Conservation (phyloP, 371 early-diverging fungal species). For the Apophysomyces elegans region DNA sequence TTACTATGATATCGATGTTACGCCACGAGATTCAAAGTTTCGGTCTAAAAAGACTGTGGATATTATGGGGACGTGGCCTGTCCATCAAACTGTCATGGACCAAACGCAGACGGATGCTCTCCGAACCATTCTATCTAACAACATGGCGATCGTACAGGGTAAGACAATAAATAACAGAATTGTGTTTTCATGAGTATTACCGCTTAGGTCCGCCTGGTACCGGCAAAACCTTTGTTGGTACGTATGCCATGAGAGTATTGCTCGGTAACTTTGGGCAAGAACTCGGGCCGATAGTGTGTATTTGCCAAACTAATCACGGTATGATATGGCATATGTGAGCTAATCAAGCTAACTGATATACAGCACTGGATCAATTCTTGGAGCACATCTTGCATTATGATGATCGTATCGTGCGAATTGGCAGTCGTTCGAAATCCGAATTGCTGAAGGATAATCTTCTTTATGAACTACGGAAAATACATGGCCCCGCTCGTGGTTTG, state of each 20-base stretch:
- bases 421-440: conserved; percentile 62
- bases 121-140: conserved; percentile 52
- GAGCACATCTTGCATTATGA: conserved; percentile 56
- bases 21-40: not conserved
- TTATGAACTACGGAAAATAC: conserved; percentile 46
- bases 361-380: conserved; percentile 75
- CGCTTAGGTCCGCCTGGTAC: conserved; percentile 71
- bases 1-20: conserved; percentile 36
- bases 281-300: conserved; percentile 62
- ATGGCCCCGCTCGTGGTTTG: conserved; percentile 30
- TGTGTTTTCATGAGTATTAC: not conserved
- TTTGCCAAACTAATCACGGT: conserved; percentile 77
- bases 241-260: conserved; percentile 61
- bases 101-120: conserved; percentile 58
- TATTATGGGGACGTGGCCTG: conserved; percentile 37
- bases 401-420: conserved; percentile 62
- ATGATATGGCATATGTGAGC: conserved; percentile 50
- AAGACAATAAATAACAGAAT: not conserved
- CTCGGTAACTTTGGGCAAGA: conserved; percentile 46
- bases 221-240: conserved; percentile 74
- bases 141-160: conserved; percentile 64
- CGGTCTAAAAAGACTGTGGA: conserved; percentile 32
- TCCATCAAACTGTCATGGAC: conserved; percentile 44
- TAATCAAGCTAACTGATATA: not conserved
- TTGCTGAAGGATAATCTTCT: conserved; percentile 43